A percentile compares a stretch with the other conserved stretches of the same genome.
phyloP scores from a whole-genome alignment of 208 protist species.

The Leishmania amazonensis region DNA sequence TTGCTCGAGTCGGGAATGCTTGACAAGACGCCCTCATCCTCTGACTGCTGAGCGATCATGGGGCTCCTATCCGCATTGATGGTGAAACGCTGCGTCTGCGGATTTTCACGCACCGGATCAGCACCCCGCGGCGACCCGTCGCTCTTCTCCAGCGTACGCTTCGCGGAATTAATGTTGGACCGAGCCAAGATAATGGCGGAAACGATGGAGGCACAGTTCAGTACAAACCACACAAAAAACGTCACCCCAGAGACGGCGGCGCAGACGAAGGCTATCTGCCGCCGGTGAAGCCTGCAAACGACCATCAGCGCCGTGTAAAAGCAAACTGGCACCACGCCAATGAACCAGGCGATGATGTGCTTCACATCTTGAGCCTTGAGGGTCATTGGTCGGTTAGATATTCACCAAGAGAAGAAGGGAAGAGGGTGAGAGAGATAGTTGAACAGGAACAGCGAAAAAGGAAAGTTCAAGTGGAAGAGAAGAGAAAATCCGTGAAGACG shows the following conservation, averaged over 20 bases:
- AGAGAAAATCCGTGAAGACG: not conserved
- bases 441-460: not conserved
- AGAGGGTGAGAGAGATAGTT: not conserved
- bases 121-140: not conserved
- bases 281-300: constrained; percentile 25
- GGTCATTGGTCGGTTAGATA: not conserved
- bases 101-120: not conserved
- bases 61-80: not conserved
- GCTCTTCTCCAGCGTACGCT: not conserved
- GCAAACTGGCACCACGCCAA: constrained; percentile 23
- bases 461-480: not conserved
- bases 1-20: constrained; percentile 24
- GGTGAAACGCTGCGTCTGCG: not conserved
- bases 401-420: not conserved
- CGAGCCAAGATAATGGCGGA: not conserved
- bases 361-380: not conserved
- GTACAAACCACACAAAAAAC: constrained; percentile 16
- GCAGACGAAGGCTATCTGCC: constrained; percentile 40
- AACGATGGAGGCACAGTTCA: constrained; percentile 22
- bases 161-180: not conserved
- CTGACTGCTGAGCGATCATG: not conserved
- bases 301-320: constrained; percentile 51
- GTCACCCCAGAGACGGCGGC: constrained; percentile 19
- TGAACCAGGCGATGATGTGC: constrained; percentile 30
- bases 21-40: constrained; percentile 17